A percentile compares a stretch with the other conserved stretches of the same genome.
These are phyloP conservation scores for Cytospora mali DNA, from an alignment of 2,329 filamentous ascomycete genomes.

Conservation along the genomic window DNA sequence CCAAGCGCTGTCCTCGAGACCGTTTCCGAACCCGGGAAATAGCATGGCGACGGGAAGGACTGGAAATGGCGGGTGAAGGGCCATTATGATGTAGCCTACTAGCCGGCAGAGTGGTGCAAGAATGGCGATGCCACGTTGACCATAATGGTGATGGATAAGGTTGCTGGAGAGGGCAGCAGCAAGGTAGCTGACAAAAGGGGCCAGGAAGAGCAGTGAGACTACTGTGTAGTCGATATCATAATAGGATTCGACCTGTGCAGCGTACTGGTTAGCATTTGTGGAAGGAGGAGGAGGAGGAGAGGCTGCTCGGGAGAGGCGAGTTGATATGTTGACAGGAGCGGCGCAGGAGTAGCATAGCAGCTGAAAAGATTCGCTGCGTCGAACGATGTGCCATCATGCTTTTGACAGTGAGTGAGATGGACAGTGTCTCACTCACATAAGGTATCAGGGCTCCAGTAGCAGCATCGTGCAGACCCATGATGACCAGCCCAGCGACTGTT, in stretches of 20 bases:
- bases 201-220: conserved; percentile 68
- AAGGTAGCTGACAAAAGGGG: conserved; percentile 67
- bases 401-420: background rate
- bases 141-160: conserved; percentile 62
- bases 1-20: conserved; percentile 63
- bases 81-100: conserved; percentile 65
- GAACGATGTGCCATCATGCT: background rate
- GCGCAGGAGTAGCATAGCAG: background rate
- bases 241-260: conserved; percentile 60
- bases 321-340: conserved; percentile 60
- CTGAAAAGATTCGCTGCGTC: background rate
- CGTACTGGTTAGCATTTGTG: conserved; percentile 55
- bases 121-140: conserved; percentile 72
- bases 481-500: background rate
- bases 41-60: conserved; percentile 66
- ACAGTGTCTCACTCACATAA: conserved; percentile 11
- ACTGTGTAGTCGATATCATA: conserved; percentile 64
- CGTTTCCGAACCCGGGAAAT: conserved; percentile 71
- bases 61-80: conserved; percentile 69
- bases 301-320: conserved; percentile 60
- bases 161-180: conserved; percentile 67
- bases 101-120: conserved; percentile 65
- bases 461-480: conserved; percentile 14
- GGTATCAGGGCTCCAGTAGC: conserved; percentile 5
- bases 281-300: conserved; percentile 69